Conservation (phyloP, 2,329 filamentous ascomycete genomes). For the Apiospora phragmitis region DNA sequence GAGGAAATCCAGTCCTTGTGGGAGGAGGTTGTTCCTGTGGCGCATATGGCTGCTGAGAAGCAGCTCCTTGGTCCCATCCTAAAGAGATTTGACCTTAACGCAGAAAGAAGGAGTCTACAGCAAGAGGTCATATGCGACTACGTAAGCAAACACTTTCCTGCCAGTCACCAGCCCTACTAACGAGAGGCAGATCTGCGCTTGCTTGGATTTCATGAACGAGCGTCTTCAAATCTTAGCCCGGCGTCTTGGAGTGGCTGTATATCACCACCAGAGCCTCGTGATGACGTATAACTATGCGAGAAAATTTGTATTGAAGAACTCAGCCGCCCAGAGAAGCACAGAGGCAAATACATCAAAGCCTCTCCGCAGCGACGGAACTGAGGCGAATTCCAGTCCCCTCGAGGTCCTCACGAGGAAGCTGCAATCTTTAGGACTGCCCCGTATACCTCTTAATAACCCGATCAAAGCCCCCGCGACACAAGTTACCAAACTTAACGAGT, state of each 20-base stretch:
- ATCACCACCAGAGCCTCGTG: conserved; percentile 25
- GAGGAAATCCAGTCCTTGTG: conserved; percentile 33
- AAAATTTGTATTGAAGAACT: background rate
- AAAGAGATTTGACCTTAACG: conserved; percentile 13
- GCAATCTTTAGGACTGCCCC: background rate
- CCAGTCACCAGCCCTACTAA: background rate
- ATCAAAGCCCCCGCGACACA: conserved; percentile 15
- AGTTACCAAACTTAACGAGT: conserved; percentile 24
- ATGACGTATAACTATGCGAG: conserved; percentile 17
- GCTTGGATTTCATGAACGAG: conserved; percentile 28
- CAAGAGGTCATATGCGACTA: conserved; percentile 22
- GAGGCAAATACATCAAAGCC: background rate
- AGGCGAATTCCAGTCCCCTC: conserved; percentile 9
- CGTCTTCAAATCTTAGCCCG: conserved; percentile 21
- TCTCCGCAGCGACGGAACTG: background rate
- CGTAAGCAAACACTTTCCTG: conserved; percentile 15
- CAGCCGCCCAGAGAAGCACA: background rate
- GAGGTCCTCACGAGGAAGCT: conserved; percentile 13
- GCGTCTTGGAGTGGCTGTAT: conserved; percentile 21
- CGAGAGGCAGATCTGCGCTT: conserved; percentile 22
- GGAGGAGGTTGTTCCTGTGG: conserved; percentile 36
- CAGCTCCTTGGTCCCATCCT: conserved; percentile 29
- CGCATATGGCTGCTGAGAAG: conserved; percentile 34
- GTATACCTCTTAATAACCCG: conserved; percentile 13
- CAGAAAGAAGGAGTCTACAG: conserved; percentile 12